Evolutionary conservation across 2,329 filamentous ascomycete genomes (phyloP), one percentile per base, ranked within the genome.

Genomic region (Arthrobotrys musiformis): DNA sequence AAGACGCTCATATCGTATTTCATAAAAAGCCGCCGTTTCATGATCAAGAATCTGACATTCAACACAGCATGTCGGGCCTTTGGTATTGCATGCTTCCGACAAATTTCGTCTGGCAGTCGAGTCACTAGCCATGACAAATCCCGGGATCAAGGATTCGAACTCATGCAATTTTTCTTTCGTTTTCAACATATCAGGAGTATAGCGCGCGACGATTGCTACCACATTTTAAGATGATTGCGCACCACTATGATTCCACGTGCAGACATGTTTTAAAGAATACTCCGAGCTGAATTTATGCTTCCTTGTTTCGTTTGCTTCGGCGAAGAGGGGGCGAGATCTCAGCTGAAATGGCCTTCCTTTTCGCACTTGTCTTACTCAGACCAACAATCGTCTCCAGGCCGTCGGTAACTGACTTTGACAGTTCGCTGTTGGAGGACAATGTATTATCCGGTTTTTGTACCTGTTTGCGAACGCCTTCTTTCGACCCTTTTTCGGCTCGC

Each of bases 291-390:
- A 48, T 48, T 68, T 63, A 68, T 63, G 62, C 19, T 26, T 74
- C 62, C 44, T 54, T 64, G 13, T 76, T 76, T 60, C 72, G 56
- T 60, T 76, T 76, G 58, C 72, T 76, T 70, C 72, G 40, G 40
- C 72, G 72, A 70, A 76, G 72, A 30, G 46, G 50, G 33, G 35
- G 28, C 28, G 54, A 37, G 33, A 54, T 30, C 35, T 66, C 58
- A 61, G 70, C 63, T 69, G 63, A 75, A 9, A 13, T 33, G 13
- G 63, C 30, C 64, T 76, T 76, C 72, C 72, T 69, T 42, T 76
- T 76, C 54, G 72, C 72, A 48, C 28, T 69, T 70, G 64, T 70
- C 72, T 76, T 76, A 76, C 70, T 75, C 70, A 75, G 70, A 69
- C 56, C 26, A 35, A n/a, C 37, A 26, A 48, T 70, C 64, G 72